Percentiles rank a stretch among this genome's conserved stretches.
Evolutionary conservation across 352 stramenopile species (phyloP).

Genomic region (Globisporangium takayamanum): DNA sequence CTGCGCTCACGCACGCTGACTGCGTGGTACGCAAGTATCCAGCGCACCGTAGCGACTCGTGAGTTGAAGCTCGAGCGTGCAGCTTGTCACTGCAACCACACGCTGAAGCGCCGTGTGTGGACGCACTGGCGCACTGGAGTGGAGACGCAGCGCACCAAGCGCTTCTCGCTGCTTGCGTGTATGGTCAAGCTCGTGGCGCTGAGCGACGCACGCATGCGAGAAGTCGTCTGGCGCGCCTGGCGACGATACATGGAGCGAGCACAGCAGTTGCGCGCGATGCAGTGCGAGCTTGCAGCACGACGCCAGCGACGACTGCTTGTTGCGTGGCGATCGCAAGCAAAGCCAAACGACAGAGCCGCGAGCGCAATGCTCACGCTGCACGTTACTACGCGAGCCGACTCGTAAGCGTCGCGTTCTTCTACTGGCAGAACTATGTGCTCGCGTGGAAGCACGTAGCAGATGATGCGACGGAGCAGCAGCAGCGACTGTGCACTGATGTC

Average conservation of each 20-base stretch:
- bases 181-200: constrained; percentile 41
- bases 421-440: constrained; percentile 74
- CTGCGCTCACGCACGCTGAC: too few species aligned
- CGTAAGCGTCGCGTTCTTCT: constrained; percentile 43
- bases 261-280: constrained; percentile 5
- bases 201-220: constrained; percentile 7
- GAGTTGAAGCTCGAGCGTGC: constrained; percentile 4
- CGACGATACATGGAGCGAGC: constrained; percentile 6
- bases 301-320: constrained; percentile 2
- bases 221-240: constrained; percentile 22
- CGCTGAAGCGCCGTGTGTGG: constrained; percentile 9
- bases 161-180: constrained; percentile 40
- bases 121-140: constrained; percentile 14
- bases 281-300: constrained; percentile 4
- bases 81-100: constrained; percentile 1
- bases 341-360: constrained; percentile 5
- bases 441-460: constrained; percentile 45
- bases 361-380: constrained; percentile 13
- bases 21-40: too few species aligned
- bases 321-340: constrained; percentile 10
- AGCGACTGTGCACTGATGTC: neutral
- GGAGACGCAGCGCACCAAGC: constrained; percentile 25
- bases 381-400: constrained; percentile 27
- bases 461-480: constrained; percentile 8
- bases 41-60: too few species aligned